Base-by-base conservation (phyloP, 768 basidiomycete genomes). In the Leccinum variicolor region DNA sequence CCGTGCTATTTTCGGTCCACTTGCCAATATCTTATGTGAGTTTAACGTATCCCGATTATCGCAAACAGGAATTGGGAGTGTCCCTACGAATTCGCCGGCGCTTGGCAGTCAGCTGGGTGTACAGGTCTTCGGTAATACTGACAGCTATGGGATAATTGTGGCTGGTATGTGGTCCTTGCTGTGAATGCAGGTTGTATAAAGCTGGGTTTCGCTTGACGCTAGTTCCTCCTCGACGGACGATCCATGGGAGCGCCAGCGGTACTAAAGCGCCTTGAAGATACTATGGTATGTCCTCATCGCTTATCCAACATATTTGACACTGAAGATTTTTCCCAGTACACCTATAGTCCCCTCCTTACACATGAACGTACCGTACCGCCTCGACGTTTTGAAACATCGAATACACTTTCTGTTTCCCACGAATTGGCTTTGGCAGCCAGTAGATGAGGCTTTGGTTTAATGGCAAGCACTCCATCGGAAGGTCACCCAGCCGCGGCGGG, bases 131-230 rank as follows among this genome's bases (percentile, higher is more conserved):
- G 45, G 1, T 41, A 19, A 39, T 36, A 6, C 31, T n/a, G 3
- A 60, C 10, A 50, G 33, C 63, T 31, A 58, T 52, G 55, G 33
- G n/a, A 48, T 41, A n/a, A 23, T 19, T 47, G 28, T 41, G 34
- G 55, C 51, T 17, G 26, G 48, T 29, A 55, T 25, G 64, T 59
- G n/a, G 55, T 67, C 55, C n/a, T 53, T 63, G 64, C 61, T 63
- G 66, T 60, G 56, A 52, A 39, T 39, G 9, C 39, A n/a, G 10
- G 39, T 9, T 9, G 2, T 39, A 39, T 39, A 39, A n/a, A 39
- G 39, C 36, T 9, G 39, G n/a, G 9, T n/a, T 9, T 39, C 4
- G 9, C 9, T n/a, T n/a, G 39, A 10, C 17, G 39, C 39, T 2
- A 1, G 17, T 39, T 39, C 4, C 39, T 39, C 4, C 39, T 39